A percentile compares a stretch with the other conserved stretches of the same genome.
Evolutionary conservation across 176 grass and related monocot species (phyloP).

Genomic region (Eleusine coracana): DNA sequence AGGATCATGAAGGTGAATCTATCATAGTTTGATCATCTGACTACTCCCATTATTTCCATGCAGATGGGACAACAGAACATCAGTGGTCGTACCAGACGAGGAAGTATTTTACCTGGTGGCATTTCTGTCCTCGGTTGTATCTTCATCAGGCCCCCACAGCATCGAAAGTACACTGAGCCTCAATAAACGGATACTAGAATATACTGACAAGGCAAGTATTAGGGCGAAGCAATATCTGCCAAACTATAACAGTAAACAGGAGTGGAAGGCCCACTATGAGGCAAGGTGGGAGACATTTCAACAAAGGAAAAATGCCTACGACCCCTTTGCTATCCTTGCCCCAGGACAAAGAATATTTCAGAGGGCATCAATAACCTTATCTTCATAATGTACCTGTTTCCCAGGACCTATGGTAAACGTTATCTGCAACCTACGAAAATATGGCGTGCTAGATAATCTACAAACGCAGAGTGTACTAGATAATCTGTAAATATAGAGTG

Average conservation of each 20-base stretch:
- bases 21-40: constrained; percentile 12
- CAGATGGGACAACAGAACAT: constrained; percentile 88
- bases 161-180: constrained; percentile 54
- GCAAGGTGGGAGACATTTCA: constrained; percentile 73
- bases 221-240: constrained; percentile 83
- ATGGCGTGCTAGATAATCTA: not conserved
- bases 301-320: constrained; percentile 69
- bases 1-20: constrained; percentile 16
- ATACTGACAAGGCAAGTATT: constrained; percentile 50
- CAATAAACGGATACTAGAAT: constrained; percentile 68
- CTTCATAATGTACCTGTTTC: constrained; percentile 25
- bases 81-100: constrained; percentile 76
- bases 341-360: constrained; percentile 89
- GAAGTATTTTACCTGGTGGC: constrained; percentile 87
- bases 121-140: constrained; percentile 67
- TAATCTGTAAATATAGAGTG: not conserved
- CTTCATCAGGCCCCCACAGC: constrained; percentile 31
- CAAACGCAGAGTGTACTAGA: not conserved
- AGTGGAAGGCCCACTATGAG: constrained; percentile 84
- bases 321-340: constrained; percentile 79
- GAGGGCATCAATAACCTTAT: constrained; percentile 49
- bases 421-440: not conserved
- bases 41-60: constrained; percentile 28
- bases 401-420: constrained; percentile 10
- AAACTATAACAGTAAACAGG: constrained; percentile 55